Evolutionary conservation across 495 filamentous ascomycete genomes (phyloP).

Genomic region (Aspergillus nanangensis): DNA sequence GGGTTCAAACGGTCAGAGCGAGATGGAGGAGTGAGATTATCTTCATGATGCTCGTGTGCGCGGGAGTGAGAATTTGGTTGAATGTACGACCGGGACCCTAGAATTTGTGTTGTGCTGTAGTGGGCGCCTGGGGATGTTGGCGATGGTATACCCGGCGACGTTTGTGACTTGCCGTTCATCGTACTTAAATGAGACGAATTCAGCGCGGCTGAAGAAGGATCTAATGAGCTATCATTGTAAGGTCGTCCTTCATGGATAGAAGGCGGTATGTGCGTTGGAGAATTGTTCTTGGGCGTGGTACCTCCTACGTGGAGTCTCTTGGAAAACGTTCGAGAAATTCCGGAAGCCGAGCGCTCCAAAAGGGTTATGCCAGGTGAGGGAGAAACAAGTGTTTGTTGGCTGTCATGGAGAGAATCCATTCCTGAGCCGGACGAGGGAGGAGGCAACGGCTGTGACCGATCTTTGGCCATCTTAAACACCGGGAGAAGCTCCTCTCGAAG

Average conservation of each 20-base stretch:
- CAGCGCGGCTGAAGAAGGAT: conserved; percentile 58
- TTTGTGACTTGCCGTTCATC: conserved; percentile 65
- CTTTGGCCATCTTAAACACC: conserved; percentile 83
- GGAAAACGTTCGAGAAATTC: conserved; percentile 66
- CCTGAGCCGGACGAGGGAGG: conserved; percentile 27
- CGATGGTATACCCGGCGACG: conserved; percentile 70
- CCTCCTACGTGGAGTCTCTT: conserved; percentile 83
- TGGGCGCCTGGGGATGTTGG: conserved; percentile 70
- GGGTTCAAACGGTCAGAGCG: conserved; percentile 35
- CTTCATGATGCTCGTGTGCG: conserved; percentile 42
- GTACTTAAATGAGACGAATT: conserved; percentile 73
- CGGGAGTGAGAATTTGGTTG: conserved; percentile 32
- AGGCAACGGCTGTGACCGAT: conserved; percentile 83
- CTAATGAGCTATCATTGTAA: conserved; percentile 49
- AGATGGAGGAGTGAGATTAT: conserved; percentile 22
- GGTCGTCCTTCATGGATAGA: conserved; percentile 50
- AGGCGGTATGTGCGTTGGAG: conserved; percentile 71
- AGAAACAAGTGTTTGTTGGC: conserved; percentile 37
- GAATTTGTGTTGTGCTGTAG: conserved; percentile 43
- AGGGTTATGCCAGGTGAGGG: conserved; percentile 36
- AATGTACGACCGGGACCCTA: conserved; percentile 46
- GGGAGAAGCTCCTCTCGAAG: conserved; percentile 88
- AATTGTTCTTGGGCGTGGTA: conserved; percentile 69
- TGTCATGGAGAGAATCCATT: conserved; percentile 28
- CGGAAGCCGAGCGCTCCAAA: conserved; percentile 22